phyloP scores from a whole-genome alignment of 2,329 filamentous ascomycete genomes.

The Talaromyces sp. region DNA sequence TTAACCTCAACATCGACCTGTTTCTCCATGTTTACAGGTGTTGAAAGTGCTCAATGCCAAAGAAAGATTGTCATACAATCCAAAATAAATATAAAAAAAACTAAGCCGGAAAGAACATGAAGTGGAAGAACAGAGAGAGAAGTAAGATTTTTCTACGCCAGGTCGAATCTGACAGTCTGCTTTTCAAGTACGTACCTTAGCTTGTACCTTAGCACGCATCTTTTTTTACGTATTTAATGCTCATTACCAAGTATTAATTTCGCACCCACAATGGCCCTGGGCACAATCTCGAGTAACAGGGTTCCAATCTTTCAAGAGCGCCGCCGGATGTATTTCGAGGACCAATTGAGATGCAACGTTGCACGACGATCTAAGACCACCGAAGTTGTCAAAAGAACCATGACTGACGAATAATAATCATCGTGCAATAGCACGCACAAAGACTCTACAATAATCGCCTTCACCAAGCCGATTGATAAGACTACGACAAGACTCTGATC shows the following conservation, averaged over 20 bases:
- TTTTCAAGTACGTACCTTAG: neutral
- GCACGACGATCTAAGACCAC: conserved; percentile 1
- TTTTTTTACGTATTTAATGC: neutral
- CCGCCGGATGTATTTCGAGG: neutral
- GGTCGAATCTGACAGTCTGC: neutral
- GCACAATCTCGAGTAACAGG: neutral
- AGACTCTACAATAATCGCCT: neutral
- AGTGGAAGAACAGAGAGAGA: neutral
- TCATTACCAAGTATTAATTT: neutral
- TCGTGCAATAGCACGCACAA: neutral
- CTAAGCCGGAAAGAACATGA: neutral
- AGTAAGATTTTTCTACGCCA: neutral
- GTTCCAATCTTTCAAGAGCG: neutral
- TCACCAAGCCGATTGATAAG: neutral
- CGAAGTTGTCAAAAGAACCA: neutral
- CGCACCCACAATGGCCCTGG: neutral
- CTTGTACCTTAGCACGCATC: neutral
- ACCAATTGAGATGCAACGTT: conserved; percentile 5
- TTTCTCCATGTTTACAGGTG: conserved; percentile 14
- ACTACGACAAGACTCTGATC: neutral
- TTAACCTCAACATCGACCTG: conserved; percentile 4
- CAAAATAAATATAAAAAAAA: neutral
- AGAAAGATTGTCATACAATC: neutral
- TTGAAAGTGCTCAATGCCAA: neutral
- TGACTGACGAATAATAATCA: neutral